Base-by-base conservation (phyloP, 805 yeast species). In the Saccharomycopsis schoenii region DNA sequence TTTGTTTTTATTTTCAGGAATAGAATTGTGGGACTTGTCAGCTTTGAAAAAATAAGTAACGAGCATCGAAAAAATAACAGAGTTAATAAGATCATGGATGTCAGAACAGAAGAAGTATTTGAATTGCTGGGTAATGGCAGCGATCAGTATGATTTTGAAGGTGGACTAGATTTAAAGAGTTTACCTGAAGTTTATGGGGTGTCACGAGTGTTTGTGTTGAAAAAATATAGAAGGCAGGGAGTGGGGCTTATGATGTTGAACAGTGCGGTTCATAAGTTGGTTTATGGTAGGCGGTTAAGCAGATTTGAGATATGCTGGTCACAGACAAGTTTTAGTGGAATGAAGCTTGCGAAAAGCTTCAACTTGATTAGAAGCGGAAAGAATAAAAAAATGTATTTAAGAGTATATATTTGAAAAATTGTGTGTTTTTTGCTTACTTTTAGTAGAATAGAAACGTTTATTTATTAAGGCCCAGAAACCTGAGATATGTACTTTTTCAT, bases 281-380 rank as follows among this genome's bases (percentile, higher is more conserved):
- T 84, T 0, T 81, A 80, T 66, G 89, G 89, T 0, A 67, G 79
- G 60, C 57, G 25, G 0, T 65, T 85, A 14, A 70, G 71, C 1
- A 78, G 71, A 60, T 65, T 63, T 15, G 77, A 81, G 62, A 69
- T 86, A 19, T 88, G 84, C 0, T 86, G 89, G 82, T 83, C 89
- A 54, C 93, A 86, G 68, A 91, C 92, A 0, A 83, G 88, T 61
- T 80, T 76, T 57, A 76, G 79, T 61, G 93, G 93, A 0, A 83
- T 83, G 1, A 76, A 77, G 61, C 73, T 86, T 39, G 89, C 91
- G 0, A 70, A 69, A 40, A 71, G 68, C 37, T 85, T 81, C 67
- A 84, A 83, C 25, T 42, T 60, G 37, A 63, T 63, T 6, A 50
- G 56, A 3, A 61, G 60, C 41, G 19, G 9, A n/a, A 57, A 59